Conservation (phyloP, 495 filamentous ascomycete species). For the Aspergillus diversus region DNA sequence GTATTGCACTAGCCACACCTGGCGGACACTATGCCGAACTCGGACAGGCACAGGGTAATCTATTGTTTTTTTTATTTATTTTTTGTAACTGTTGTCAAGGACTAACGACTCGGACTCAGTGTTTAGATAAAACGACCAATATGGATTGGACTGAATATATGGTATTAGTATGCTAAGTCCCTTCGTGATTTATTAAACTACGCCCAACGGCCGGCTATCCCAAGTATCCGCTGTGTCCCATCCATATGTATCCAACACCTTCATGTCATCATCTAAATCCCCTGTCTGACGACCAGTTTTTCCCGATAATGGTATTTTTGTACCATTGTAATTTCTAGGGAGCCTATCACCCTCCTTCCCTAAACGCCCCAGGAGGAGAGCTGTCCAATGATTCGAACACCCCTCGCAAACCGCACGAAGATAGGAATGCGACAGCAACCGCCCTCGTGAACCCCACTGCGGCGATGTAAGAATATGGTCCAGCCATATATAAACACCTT, state of each 20-base stretch:
- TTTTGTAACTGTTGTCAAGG: background rate
- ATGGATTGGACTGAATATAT: background rate
- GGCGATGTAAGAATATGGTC: conserved; percentile 43
- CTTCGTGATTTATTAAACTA: conserved; percentile 22
- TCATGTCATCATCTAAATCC: conserved; percentile 22
- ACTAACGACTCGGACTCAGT: too few relatives aligned
- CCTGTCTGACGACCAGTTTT: background rate
- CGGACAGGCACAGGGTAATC: background rate
- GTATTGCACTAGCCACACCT: conserved; percentile 13
- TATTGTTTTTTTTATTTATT: background rate
- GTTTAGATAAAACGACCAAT: too few relatives aligned
- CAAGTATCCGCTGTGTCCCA: conserved; percentile 39
- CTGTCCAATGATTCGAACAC: conserved; percentile 38
- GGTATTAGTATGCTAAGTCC: background rate
- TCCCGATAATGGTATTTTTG: background rate
- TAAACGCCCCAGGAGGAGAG: conserved; percentile 28
- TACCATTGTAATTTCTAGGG: background rate
- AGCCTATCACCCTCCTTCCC: conserved; percentile 11
- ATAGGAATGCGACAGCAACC: conserved; percentile 38
- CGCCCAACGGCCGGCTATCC: conserved; percentile 42
- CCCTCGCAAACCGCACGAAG: conserved; percentile 38
- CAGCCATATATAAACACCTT: conserved; percentile 46
- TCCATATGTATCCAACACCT: conserved; percentile 35
- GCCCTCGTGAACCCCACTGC: conserved; percentile 34
- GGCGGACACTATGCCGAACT: conserved; percentile 3